These are phyloP conservation scores for Moesziomyces aphidis DNA, from an alignment of 1,284 basidiomycete genomes.

Conservation along the genomic window DNA sequence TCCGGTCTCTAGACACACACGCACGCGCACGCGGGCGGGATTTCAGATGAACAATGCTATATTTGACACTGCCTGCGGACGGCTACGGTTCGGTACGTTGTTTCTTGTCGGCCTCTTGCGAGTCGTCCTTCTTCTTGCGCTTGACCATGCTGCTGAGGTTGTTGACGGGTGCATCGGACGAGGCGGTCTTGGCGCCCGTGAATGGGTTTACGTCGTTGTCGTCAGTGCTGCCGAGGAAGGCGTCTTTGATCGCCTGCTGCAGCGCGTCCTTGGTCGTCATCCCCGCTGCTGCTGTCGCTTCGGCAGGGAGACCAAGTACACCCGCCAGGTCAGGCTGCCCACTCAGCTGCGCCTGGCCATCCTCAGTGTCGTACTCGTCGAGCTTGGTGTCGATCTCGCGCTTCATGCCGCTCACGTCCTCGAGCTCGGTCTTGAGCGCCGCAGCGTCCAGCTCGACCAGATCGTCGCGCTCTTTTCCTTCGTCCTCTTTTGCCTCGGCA, in stretches of 20 bases:
- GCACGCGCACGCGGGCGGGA: too few species aligned
- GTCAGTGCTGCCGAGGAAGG: slow-evolving; percentile 48
- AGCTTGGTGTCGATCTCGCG: slow-evolving; percentile 62
- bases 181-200: slow-evolving; percentile 15
- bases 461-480: slow-evolving; percentile 50
- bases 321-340: slow-evolving; percentile 39
- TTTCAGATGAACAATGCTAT: too few species aligned
- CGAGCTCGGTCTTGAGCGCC: slow-evolving; percentile 44
- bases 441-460: slow-evolving; percentile 43
- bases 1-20: slow-evolving; percentile 13
- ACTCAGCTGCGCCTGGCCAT: slow-evolving; percentile 48
- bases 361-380: slow-evolving; percentile 56
- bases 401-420: slow-evolving; percentile 60
- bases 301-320: slow-evolving; percentile 27
- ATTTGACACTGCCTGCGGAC: too few species aligned
- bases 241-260: slow-evolving; percentile 63
- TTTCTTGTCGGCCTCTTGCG: slow-evolving; percentile 33
- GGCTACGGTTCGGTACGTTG: slow-evolving; percentile 32
- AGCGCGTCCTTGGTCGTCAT: slow-evolving; percentile 53
- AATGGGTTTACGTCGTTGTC: slow-evolving; percentile 20
- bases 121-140: slow-evolving; percentile 55
- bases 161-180: slow-evolving; percentile 48
- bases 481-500: slow-evolving; percentile 3
- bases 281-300: slow-evolving; percentile 17
- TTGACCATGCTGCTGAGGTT: slow-evolving; percentile 60